Evolutionary conservation across 1,284 basidiomycete genomes (phyloP), one percentile per base, ranked within the genome.

Genomic region (Cryptococcus floricola): DNA sequence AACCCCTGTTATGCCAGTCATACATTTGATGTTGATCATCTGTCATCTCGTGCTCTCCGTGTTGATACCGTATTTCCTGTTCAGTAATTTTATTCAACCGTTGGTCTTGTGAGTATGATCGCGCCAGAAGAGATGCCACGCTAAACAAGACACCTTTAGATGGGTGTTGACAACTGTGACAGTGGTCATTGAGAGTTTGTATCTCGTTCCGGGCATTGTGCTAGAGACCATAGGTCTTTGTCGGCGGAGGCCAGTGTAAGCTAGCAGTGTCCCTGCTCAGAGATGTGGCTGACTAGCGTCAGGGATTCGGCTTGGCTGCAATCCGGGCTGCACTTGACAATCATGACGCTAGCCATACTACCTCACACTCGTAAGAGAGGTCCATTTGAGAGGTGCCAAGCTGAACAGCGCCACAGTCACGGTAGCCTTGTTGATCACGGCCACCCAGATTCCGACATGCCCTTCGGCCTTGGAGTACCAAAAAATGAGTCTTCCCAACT

Each of bases 31-130:
- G 5, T 45, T 61, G 28, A 34, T 59, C 16, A 28, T 46, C 3
- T 39, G 34, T 27, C 62, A 64, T 56, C 48, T 64, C 23, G 45
- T 54, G 7, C 41, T 64, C 1, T 54, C 53, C 5, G 39, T 47
- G 1, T 9, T 58, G 13, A 50, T 61, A 44, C 57, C 59, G 7
- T 53, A 53, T 50, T 25, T 61, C 16, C 57, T 64, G 8, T 41
- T 59, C 34, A 55, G 52, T 19, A 50, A 60, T 38, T 41, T 64
- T n/a, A 56, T 64, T 7, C 62, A 64, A 28, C 62, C 62, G 8
- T 19, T 61, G 31, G 59, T 64, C 13, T 47, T 64, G 57, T 57
- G 43, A 57, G 56, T 53, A 1, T n/a, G 27, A 25, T 31, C n/a
- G 16, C 16, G 16, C 31, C 23, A 3, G 16, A 34, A 23, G 12